Evolutionary conservation across 2,329 filamentous ascomycete species (phyloP), one percentile per base, ranked within the genome.

Genomic region (Scedosporium dehoogii): DNA sequence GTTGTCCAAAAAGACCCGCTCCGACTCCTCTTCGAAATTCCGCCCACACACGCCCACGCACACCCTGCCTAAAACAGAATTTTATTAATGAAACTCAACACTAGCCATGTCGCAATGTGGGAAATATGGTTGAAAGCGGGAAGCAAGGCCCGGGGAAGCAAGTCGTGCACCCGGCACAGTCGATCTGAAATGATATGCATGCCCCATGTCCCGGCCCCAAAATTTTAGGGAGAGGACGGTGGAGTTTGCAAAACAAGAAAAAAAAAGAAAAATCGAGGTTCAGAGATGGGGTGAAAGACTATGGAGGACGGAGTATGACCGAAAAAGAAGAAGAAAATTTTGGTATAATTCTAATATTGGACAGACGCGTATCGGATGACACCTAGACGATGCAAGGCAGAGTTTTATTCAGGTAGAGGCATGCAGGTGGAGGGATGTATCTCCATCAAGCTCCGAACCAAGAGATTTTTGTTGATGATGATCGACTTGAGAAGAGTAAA

Each of bases 71-170:
- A 41, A 55, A 25, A 61, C n/a, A 18, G 38, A 38, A 38, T 56
- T 27, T 38, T 21, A 61, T 38, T 21, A 61, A 61, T 61, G 59
- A 55, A 61, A 61, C 59, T 56, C 59, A 18, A 55, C 29, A 29
- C 21, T 60, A 44, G 53, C 53, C 33, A 51, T 42, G 27, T 41
- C 48, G 59, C 59, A 61, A 61, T 51, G 46, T 51, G 48, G 48
- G 59, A 55, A 44, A 33, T 55, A 41, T 23, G 59, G 48, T 61
- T 48, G 46, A 61, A 44, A 56, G 61, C 61, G 61, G 61, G 61
- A 63, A 29, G 61, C 61, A 63, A 55, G 61, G 56, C 56, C 44
- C 61, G 61, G 61, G 61, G 61, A 63, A 63, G 61, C 61, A 59
- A 21, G 57, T 53, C 5, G 33, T 44, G 48, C 56, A 59, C 53